These are phyloP conservation scores for Arthrobotrys iridis DNA, from an alignment of 2,329 filamentous ascomycete species.

Conservation along the genomic window DNA sequence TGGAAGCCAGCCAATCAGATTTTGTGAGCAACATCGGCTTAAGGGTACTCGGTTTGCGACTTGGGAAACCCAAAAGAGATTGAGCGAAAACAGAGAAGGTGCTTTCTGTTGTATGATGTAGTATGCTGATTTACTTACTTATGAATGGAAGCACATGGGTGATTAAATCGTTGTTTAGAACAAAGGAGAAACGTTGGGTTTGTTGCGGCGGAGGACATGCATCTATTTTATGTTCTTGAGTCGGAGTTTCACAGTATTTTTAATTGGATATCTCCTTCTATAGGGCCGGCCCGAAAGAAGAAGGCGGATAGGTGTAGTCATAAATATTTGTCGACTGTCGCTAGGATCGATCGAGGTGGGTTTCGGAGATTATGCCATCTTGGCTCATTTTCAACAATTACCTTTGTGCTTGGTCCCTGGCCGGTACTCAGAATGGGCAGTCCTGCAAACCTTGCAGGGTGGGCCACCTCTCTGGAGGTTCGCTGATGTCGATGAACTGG, in stretches of 20 bases:
- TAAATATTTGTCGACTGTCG: background rate
- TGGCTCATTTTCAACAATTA: background rate
- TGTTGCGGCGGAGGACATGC: background rate
- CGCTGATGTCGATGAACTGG: constrained; percentile 11
- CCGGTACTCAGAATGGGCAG: constrained; percentile 28
- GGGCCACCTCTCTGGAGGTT: constrained; percentile 1
- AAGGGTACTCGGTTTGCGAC: constrained; percentile 6
- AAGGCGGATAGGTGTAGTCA: constrained; percentile 1
- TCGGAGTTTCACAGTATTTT: background rate
- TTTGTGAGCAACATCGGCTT: background rate
- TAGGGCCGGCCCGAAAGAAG: background rate
- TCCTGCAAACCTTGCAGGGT: background rate
- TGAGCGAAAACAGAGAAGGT: constrained; percentile 11
- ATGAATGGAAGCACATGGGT: constrained; percentile 5
- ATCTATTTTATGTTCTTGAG: background rate
- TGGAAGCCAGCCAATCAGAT: background rate
- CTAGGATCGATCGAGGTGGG: background rate
- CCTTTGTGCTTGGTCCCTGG: background rate
- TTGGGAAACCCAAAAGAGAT: constrained; percentile 5
- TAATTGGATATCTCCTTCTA: background rate
- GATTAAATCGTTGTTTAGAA: constrained; percentile 20
- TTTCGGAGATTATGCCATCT: constrained; percentile 27
- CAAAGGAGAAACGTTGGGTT: background rate
- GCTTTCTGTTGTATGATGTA: constrained; percentile 41
- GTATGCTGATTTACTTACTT: constrained; percentile 33